phyloP scores from a whole-genome alignment of 306 rosid genomes.

The Cucurbita maxima region DNA sequence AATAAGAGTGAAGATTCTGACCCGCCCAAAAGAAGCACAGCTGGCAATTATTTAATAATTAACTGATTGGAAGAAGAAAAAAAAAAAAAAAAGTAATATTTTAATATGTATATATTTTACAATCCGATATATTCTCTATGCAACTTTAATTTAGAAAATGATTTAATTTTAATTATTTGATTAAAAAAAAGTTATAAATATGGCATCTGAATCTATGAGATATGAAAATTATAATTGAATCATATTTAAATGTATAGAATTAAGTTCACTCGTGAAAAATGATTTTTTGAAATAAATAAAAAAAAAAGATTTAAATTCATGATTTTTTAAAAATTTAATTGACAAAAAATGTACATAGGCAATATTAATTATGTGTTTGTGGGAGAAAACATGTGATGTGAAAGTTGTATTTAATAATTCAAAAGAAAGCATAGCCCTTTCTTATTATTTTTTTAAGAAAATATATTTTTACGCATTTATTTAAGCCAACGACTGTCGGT shows the following conservation, averaged over 20 bases:
- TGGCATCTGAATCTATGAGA: background rate
- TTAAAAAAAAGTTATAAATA: too few relatives aligned
- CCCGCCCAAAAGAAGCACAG: background rate
- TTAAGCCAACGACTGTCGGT: slow-evolving; percentile 9
- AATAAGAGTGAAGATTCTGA: background rate
- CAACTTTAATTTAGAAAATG: too few relatives aligned
- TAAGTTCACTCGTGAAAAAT: background rate
- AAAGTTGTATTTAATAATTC: background rate
- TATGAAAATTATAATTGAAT: background rate
- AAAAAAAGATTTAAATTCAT: background rate
- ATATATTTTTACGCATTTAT: background rate
- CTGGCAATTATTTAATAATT: slow-evolving; percentile 1
- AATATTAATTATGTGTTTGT: slow-evolving; percentile 2
- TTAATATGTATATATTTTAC: background rate
- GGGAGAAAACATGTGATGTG: background rate
- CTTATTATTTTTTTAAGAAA: background rate
- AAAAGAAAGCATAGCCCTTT: background rate
- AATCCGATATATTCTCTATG: slow-evolving; percentile 8
- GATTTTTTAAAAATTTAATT: background rate
- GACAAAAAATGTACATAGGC: background rate
- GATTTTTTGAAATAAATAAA: background rate
- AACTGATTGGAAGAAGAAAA: background rate
- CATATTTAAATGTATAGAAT: background rate
- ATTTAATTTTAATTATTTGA: too few relatives aligned
- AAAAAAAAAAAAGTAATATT: background rate